phyloP scores from a whole-genome alignment of 305 asterid species.

The Solanum hybrid region DNA sequence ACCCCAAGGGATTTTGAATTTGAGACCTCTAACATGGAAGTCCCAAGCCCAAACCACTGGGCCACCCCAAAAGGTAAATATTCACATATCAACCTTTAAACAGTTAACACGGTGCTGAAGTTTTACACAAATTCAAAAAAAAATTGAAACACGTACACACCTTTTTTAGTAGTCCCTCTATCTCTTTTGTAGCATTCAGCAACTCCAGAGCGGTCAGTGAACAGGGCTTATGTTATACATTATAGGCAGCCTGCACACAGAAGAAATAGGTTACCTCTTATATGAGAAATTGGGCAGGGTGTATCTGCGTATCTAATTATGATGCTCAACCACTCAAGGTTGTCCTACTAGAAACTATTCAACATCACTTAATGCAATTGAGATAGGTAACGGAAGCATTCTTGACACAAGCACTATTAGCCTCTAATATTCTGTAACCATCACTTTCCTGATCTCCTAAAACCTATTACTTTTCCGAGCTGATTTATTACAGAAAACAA shows the following conservation, averaged over 20 bases:
- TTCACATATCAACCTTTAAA: not conserved
- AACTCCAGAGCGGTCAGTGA: constrained; percentile 67
- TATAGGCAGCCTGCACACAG: constrained; percentile 48
- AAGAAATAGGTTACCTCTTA: not conserved
- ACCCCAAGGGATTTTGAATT: not conserved
- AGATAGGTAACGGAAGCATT: not conserved
- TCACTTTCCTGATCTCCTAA: not conserved
- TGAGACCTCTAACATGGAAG: not conserved
- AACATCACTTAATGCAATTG: not conserved
- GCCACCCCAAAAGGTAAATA: not conserved
- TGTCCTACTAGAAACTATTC: not conserved
- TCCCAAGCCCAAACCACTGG: not conserved
- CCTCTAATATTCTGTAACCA: not conserved
- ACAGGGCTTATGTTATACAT: constrained; percentile 55
- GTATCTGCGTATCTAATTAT: not conserved
- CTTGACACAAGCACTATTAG: not conserved
- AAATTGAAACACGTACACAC: constrained; percentile 13
- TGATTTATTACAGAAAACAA: constrained; percentile 2
- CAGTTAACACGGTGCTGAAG: not conserved
- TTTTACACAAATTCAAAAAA: not conserved
- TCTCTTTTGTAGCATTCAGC: constrained; percentile 56
- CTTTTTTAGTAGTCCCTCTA: constrained; percentile 56
- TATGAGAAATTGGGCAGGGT: not conserved
- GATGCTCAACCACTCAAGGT: not conserved
- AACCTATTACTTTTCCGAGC: not conserved